Evolutionary conservation across 495 filamentous ascomycete genomes (phyloP).

Genomic region (Cladorrhinum samala): DNA sequence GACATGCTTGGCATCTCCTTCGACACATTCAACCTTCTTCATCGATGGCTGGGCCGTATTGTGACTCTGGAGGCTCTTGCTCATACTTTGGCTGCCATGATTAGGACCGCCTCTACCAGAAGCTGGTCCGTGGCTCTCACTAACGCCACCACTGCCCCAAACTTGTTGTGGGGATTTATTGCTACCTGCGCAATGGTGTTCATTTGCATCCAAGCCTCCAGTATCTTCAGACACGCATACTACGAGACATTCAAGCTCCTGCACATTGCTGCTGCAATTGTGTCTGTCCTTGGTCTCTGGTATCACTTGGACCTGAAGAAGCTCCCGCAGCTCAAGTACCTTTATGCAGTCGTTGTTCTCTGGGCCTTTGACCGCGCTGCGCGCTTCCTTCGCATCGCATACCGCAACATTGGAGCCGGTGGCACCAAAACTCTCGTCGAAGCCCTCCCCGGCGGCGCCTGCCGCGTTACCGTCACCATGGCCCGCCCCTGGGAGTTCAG

Average conservation of each 20-base stretch:
- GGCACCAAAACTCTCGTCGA: slow-evolving; percentile 55
- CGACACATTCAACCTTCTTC: slow-evolving; percentile 73
- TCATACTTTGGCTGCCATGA: slow-evolving; percentile 50
- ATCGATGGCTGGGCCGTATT: slow-evolving; percentile 73
- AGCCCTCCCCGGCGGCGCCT: slow-evolving; percentile 58
- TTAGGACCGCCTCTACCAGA: slow-evolving; percentile 20
- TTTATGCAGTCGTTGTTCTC: slow-evolving; percentile 52
- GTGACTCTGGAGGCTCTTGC: slow-evolving; percentile 58
- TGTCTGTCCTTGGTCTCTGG: slow-evolving; percentile 61
- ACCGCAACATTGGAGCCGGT: slow-evolving; percentile 63
- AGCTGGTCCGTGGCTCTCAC: slow-evolving; percentile 43
- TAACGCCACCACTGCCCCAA: slow-evolving; percentile 28
- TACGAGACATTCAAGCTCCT: slow-evolving; percentile 81
- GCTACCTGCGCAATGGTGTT: slow-evolving; percentile 55
- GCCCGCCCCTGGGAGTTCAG: slow-evolving; percentile 67
- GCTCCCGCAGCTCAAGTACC: slow-evolving; percentile 56
- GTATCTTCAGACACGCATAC: slow-evolving; percentile 76
- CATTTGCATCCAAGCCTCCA: slow-evolving; percentile 65
- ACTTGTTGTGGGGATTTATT: slow-evolving; percentile 49
- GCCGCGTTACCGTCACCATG: slow-evolving; percentile 67
- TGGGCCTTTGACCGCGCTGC: slow-evolving; percentile 60
- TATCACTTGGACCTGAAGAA: slow-evolving; percentile 59
- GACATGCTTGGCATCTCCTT: slow-evolving; percentile 59
- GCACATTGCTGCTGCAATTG: slow-evolving; percentile 63
- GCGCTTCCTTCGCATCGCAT: slow-evolving; percentile 48